These are phyloP conservation scores for Peronospora belbahrii DNA, from an alignment of 352 stramenopile species.

Conservation along the genomic window DNA sequence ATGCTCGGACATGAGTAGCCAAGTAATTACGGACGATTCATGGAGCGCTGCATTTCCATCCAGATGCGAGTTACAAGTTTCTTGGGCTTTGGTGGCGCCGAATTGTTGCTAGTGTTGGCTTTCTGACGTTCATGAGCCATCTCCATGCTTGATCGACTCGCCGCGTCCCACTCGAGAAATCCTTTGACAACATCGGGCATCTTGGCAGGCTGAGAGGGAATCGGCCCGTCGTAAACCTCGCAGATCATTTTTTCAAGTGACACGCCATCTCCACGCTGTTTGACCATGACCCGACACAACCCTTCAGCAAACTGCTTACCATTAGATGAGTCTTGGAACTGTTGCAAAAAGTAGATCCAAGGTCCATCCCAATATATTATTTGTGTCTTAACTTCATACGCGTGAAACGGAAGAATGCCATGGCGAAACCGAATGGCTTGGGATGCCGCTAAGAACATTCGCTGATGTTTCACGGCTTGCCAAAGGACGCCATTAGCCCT, in stretches of 20 bases:
- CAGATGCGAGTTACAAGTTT: slow-evolving; percentile 22
- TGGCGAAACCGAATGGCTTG: slow-evolving; percentile 60
- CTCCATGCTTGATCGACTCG: slow-evolving; percentile 34
- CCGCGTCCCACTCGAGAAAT: slow-evolving; percentile 34
- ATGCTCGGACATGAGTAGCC: no score
- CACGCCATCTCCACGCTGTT: slow-evolving; percentile 13
- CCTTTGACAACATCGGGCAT: slow-evolving; percentile 32
- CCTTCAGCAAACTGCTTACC: slow-evolving; percentile 54
- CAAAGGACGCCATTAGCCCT: slow-evolving; percentile 40
- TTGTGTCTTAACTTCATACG: slow-evolving; percentile 55
- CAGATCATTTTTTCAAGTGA: slow-evolving; percentile 24
- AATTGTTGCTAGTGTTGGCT: not conserved
- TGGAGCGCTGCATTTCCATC: slow-evolving; percentile 34
- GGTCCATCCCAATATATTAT: slow-evolving; percentile 48
- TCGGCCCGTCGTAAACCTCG: slow-evolving; percentile 21
- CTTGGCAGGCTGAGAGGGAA: slow-evolving; percentile 15
- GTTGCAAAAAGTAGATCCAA: slow-evolving; percentile 60
- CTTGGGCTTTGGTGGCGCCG: slow-evolving; percentile 4
- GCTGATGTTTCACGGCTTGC: slow-evolving; percentile 51
- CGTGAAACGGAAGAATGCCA: slow-evolving; percentile 42
- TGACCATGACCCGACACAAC: slow-evolving; percentile 28
- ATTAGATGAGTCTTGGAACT: slow-evolving; percentile 42
- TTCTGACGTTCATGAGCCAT: slow-evolving; percentile 11
- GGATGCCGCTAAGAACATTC: slow-evolving; percentile 52
- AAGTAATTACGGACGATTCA: slow-evolving; percentile 26